phyloP scores from a whole-genome alignment of 768 basidiomycete species.

The Suillus americanus region DNA sequence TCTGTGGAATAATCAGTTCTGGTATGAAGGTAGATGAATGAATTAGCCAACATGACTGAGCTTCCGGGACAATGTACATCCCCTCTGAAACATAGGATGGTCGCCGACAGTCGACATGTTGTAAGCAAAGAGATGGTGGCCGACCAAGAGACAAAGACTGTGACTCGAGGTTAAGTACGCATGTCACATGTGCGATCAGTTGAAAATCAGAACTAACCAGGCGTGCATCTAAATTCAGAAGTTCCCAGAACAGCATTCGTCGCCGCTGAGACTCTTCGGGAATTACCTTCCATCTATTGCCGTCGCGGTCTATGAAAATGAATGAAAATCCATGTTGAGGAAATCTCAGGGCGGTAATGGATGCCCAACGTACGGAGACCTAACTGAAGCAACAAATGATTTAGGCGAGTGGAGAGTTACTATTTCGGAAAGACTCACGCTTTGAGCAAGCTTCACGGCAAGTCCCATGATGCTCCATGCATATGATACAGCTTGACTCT shows the following conservation, averaged over 20 bases:
- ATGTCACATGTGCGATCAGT: conserved; percentile 12
- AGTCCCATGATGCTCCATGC: conserved; percentile 80
- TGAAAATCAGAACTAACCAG: conserved; percentile 46
- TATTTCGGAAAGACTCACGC: conserved; percentile 43
- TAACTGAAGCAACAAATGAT: conserved; percentile 41
- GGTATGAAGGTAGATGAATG: conserved; percentile 8
- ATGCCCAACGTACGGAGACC: conserved; percentile 56
- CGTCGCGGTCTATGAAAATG: conserved; percentile 58
- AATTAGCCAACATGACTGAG: conserved; percentile 28
- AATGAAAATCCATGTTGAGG: conserved; percentile 6
- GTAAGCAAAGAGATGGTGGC: conserved; percentile 64
- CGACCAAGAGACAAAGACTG: conserved; percentile 72
- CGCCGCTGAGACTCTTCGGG: conserved; percentile 74
- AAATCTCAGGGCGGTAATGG: conserved; percentile 12
- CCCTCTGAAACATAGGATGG: conserved; percentile 33
- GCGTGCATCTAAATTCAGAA: conserved; percentile 66
- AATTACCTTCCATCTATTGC: conserved; percentile 59
- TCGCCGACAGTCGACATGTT: conserved; percentile 61
- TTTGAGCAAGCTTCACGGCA: conserved; percentile 69
- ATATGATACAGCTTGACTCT: conserved; percentile 69
- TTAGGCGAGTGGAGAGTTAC: not conserved
- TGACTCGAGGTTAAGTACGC: conserved; percentile 9
- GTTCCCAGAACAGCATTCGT: conserved; percentile 71
- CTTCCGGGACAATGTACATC: conserved; percentile 29
- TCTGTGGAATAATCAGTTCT: conserved; percentile 37